Conservation (phyloP, 176 grass and related monocot species). For the Eleusine indica region DNA sequence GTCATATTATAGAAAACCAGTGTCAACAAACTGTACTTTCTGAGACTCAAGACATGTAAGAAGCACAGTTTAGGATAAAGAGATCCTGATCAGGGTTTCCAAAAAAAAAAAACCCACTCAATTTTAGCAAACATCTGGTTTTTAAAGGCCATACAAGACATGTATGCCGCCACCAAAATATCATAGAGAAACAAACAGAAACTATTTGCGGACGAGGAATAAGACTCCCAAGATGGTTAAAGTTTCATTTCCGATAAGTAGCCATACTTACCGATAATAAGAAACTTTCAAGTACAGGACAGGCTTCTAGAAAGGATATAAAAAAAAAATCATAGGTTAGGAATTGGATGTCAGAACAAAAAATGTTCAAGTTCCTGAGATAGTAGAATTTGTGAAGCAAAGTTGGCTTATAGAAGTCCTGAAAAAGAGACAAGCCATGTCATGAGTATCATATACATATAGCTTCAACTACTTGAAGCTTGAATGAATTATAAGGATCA, state of each 20-base stretch:
- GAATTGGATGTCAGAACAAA: neutral
- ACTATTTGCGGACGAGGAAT: neutral
- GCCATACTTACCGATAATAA: conserved; percentile 23
- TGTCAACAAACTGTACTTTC: too few relatives aligned
- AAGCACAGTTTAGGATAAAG: too few relatives aligned
- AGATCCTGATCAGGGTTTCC: too few relatives aligned
- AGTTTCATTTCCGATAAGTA: too few relatives aligned
- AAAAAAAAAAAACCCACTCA: too few relatives aligned
- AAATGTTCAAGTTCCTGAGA: neutral
- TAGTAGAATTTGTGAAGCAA: conserved; percentile 7
- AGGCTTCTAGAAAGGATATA: conserved; percentile 37
- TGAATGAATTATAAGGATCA: neutral
- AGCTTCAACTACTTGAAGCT: neutral
- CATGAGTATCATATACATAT: neutral
- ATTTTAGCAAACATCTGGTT: too few relatives aligned
- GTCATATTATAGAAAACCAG: too few relatives aligned
- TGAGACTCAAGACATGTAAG: too few relatives aligned
- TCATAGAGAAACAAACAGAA: too few relatives aligned
- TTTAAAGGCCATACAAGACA: too few relatives aligned
- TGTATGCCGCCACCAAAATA: too few relatives aligned
- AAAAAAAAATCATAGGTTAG: conserved; percentile 14
- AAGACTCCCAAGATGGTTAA: too few relatives aligned
- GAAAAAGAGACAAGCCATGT: neutral
- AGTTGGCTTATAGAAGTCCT: conserved; percentile 1
- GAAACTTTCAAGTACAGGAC: conserved; percentile 24